Percentiles rank a stretch among this genome's conserved stretches.
Conservation (phyloP, 768 basidiomycete genomes). For the Kwoniella mangroviensis region DNA sequence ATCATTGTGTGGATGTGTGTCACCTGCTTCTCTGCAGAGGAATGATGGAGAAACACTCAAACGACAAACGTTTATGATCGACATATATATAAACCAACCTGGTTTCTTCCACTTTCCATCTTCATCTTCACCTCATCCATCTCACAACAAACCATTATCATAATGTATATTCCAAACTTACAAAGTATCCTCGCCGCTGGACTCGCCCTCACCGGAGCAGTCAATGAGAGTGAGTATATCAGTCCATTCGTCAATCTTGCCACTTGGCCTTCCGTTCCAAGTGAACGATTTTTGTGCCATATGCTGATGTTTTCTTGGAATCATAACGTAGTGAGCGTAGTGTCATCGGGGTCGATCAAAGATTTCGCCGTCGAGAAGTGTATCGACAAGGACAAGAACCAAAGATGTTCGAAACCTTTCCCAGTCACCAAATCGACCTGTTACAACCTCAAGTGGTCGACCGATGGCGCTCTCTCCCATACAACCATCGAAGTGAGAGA, state of each 20-base stretch:
- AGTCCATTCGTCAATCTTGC: conserved; percentile 2
- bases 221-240: conserved; percentile 41
- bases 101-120: neutral
- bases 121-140: neutral
- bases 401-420: conserved; percentile 55
- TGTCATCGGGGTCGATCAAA: conserved; percentile 47
- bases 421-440: conserved; percentile 46
- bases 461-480: conserved; percentile 51
- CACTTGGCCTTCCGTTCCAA: conserved; percentile 1
- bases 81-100: neutral
- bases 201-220: conserved; percentile 41
- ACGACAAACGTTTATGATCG: neutral
- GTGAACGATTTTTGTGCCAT: neutral
- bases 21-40: neutral
- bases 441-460: conserved; percentile 54
- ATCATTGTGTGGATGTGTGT: neutral
- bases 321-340: conserved; percentile 8
- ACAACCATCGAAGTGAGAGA: conserved; percentile 54
- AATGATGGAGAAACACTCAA: neutral
- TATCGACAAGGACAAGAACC: conserved; percentile 45
- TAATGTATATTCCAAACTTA: conserved; percentile 53
- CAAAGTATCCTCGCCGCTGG: conserved; percentile 45
- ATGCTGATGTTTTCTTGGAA: neutral
- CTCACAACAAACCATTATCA: conserved; percentile 11
- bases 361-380: conserved; percentile 54